These are phyloP conservation scores for Aspergillus baeticus DNA, from an alignment of 495 filamentous ascomycete species.

Conservation along the genomic window DNA sequence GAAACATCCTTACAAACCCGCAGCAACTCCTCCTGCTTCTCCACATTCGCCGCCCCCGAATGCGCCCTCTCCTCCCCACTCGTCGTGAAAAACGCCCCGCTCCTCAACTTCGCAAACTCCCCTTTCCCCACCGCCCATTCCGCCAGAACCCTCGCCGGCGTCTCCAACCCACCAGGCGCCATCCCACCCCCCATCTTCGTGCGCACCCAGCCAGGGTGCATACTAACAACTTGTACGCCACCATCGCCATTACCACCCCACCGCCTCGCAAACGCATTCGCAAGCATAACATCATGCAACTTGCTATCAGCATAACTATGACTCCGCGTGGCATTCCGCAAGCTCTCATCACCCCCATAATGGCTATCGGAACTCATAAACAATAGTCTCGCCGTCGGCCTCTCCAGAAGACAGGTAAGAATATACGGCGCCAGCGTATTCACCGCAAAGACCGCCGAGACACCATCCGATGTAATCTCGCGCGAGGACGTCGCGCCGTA, in stretches of 20 bases:
- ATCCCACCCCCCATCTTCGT: slow-evolving; percentile 59
- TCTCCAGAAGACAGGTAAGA: slow-evolving; percentile 51
- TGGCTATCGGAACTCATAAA: slow-evolving; percentile 54
- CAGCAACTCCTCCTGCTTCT: slow-evolving; percentile 33
- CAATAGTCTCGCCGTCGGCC: slow-evolving; percentile 46
- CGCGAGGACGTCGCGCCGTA: slow-evolving; percentile 30
- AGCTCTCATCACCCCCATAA: slow-evolving; percentile 40
- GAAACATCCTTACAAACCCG: slow-evolving; percentile 32
- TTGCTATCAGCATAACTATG: slow-evolving; percentile 52
- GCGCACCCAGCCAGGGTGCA: slow-evolving; percentile 64
- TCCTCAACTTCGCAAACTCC: slow-evolving; percentile 22
- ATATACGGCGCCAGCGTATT: slow-evolving; percentile 60
- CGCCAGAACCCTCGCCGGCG: slow-evolving; percentile 45
- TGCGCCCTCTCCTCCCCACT: slow-evolving; percentile 23
- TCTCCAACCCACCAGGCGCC: slow-evolving; percentile 46
- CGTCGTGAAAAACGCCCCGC: slow-evolving; percentile 28
- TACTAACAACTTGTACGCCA: slow-evolving; percentile 42
- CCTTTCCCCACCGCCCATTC: slow-evolving; percentile 43
- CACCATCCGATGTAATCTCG: slow-evolving; percentile 42
- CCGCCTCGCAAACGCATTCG: slow-evolving; percentile 50
- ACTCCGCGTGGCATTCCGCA: slow-evolving; percentile 36
- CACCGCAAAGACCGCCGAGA: slow-evolving; percentile 53
- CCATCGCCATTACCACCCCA: slow-evolving; percentile 41
- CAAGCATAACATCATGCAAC: slow-evolving; percentile 53
- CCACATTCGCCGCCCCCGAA: slow-evolving; percentile 28